Evolutionary conservation across 441 rosid genomes (phyloP).

Genomic region (Corymbia citriodora): DNA sequence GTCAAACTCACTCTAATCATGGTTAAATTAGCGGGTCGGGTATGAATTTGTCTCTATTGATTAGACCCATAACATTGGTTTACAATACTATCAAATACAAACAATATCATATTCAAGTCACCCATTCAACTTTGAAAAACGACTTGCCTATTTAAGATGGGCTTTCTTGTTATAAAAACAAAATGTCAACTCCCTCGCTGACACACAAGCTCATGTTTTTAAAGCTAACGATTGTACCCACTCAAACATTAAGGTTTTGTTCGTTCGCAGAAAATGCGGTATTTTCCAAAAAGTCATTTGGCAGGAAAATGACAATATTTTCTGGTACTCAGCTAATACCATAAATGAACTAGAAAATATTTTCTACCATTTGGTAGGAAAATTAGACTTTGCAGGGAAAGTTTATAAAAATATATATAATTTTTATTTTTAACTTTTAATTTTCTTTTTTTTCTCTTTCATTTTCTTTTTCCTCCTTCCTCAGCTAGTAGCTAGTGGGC

Average conservation of each 20-base stretch:
- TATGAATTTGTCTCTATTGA: background rate
- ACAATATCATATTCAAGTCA: no score
- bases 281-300: no score
- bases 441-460: background rate
- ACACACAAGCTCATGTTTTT: background rate
- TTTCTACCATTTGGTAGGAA: fast-evolving
- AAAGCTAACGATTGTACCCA: background rate
- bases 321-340: background rate
- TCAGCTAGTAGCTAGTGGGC: fast-evolving
- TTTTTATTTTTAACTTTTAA: no score
- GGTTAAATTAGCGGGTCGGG: background rate
- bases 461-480: background rate
- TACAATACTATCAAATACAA: no score
- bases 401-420: no score
- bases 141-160: no score
- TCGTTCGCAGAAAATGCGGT: fast-evolving
- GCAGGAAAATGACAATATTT: fast-evolving
- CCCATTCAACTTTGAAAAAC: no score
- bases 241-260: background rate
- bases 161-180: no score
- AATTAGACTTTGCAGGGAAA: background rate
- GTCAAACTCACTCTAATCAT: background rate
- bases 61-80: background rate
- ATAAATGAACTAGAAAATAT: no score
- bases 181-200: no score